These are phyloP conservation scores for Lenwebbia sp. DNA, from an alignment of 345 rosid species.

Conservation along the genomic window DNA sequence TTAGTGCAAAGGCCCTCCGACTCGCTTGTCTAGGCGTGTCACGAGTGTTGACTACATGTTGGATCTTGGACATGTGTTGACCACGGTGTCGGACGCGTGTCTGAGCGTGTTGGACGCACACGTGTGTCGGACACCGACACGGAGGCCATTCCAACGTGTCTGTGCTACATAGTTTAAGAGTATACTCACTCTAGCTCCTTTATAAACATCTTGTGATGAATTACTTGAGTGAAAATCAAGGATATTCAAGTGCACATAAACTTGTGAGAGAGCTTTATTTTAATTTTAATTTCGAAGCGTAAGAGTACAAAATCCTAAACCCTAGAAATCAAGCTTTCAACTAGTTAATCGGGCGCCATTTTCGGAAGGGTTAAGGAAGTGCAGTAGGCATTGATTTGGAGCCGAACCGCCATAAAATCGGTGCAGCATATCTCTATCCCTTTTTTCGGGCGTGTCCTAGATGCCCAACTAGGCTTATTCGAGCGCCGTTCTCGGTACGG, in stretches of 20 bases:
- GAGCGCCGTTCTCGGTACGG: too few relatives aligned
- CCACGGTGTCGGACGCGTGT: too few relatives aligned
- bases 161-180: not conserved
- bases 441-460: too few relatives aligned
- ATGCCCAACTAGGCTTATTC: too few relatives aligned
- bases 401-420: not conserved
- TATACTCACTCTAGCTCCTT: not conserved
- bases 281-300: not conserved
- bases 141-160: too few relatives aligned
- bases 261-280: not conserved
- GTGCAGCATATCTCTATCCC: not conserved
- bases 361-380: not conserved
- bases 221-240: not conserved
- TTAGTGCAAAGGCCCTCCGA: too few relatives aligned
- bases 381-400: not conserved
- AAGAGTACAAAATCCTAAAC: not conserved
- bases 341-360: not conserved
- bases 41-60: too few relatives aligned
- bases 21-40: too few relatives aligned
- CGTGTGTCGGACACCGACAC: too few relatives aligned
- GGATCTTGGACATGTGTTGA: too few relatives aligned
- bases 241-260: not conserved
- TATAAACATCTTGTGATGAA: not conserved
- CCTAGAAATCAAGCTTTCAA: too few relatives aligned
- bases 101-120: too few relatives aligned